These are phyloP conservation scores for Porogramme epimiltina DNA, from an alignment of 1,284 basidiomycete species.

Conservation along the genomic window DNA sequence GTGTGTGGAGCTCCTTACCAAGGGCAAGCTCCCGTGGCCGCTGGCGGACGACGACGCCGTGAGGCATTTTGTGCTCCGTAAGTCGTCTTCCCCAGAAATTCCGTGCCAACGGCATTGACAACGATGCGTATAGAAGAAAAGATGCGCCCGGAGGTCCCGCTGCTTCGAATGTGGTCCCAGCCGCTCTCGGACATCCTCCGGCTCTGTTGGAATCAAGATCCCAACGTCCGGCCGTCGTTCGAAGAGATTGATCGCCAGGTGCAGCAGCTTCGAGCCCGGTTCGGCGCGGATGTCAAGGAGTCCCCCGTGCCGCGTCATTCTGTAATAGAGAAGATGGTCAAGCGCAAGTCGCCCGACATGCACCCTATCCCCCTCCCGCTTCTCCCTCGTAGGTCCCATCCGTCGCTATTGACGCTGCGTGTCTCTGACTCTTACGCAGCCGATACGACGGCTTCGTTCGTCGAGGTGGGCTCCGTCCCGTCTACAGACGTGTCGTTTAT, in stretches of 20 bases:
- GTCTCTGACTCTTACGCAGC: slow-evolving; percentile 5
- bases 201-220: slow-evolving; percentile 53
- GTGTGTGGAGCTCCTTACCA: slow-evolving; percentile 68
- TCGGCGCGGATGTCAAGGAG: slow-evolving; percentile 32
- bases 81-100: slow-evolving; percentile 36
- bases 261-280: slow-evolving; percentile 36
- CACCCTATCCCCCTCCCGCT: slow-evolving; percentile 36
- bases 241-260: slow-evolving; percentile 42
- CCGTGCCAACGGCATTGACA: too few species aligned
- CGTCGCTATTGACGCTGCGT: too few species aligned
- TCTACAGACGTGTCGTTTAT: slow-evolving; percentile 24
- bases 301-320: slow-evolving; percentile 22
- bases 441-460: slow-evolving; percentile 23
- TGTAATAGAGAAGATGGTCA: slow-evolving; percentile 21
- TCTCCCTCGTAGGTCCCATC: slow-evolving; percentile 29
- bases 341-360: slow-evolving; percentile 38
- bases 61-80: slow-evolving; percentile 61
- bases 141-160: slow-evolving; percentile 53
- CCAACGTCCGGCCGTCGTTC: slow-evolving; percentile 50
- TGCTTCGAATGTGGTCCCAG: slow-evolving; percentile 26
- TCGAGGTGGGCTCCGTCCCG: slow-evolving; percentile 20
- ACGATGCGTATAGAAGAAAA: slow-evolving; percentile 62
- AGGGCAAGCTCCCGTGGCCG: slow-evolving; percentile 66
- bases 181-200: slow-evolving; percentile 41
- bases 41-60: slow-evolving; percentile 61